Evolutionary conservation across 176 grass and related monocot species (phyloP), one percentile per base, ranked within the genome.

Genomic region (Miscanthus lutarioriparius): DNA sequence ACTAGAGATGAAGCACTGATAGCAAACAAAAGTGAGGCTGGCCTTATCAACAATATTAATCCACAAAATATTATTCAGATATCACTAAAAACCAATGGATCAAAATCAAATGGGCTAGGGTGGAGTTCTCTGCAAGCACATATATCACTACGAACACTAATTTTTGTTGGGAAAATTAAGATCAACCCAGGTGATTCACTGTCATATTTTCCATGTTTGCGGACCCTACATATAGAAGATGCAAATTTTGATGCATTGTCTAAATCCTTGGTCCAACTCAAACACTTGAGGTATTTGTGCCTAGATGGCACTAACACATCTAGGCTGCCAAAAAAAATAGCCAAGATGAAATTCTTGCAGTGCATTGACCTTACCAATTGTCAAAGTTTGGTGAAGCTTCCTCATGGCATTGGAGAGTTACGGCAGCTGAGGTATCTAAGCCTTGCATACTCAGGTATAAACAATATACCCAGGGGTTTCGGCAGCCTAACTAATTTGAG

Each of bases 71-170:
- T 59, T 23, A 59, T 11, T 1, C 8, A 8, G 56, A 1, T 59
- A 23, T 59, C 56, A 10, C 22, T 59, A 23, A 13, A n/a, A 72
- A 53, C 7, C 9, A 17, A 44, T 19, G 63, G 2, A 20, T 67
- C 25, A 6, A n/a, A 83, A 4, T 53, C 39, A 36, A 1, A 32
- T 45, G 15, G 28, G 16, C 12, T 86, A 3, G 77, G n/a, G 0
- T 86, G 68, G 84, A n/a, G 13, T 8, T 70, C 51, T 20, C 9
- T 87, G 4, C 22, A 59, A 80, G 22, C 11, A 45, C 84, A 84
- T 0, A 27, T 6, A 2, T 75, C 68, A 7, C 4, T 91, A 38
- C 48, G n/a, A 43, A 14, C n/a, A n/a, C 1, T 11, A 19, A 1
- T 66, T 64, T 28, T 30, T 30, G 11, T 64, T 64, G 61, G 61